These are phyloP conservation scores for Diplodia intermedia DNA, from an alignment of 2,329 filamentous ascomycete genomes.

Conservation along the genomic window DNA sequence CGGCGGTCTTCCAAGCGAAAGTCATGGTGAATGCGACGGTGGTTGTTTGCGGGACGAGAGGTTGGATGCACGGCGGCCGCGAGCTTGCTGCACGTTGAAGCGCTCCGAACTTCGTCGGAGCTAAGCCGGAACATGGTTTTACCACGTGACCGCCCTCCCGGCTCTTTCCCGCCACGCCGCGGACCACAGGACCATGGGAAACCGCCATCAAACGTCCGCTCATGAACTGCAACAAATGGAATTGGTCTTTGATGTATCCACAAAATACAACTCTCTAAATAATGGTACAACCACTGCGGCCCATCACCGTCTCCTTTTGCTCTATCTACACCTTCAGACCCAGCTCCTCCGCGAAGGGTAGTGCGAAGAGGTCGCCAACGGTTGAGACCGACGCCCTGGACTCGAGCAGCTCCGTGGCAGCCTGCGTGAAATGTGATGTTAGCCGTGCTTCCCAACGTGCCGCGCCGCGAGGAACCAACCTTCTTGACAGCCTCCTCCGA, in stretches of 20 bases:
- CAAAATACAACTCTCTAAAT: constrained; percentile 45
- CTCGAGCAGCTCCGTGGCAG: constrained; percentile 85
- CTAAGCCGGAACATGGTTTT: constrained; percentile 17
- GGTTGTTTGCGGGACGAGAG: constrained; percentile 22
- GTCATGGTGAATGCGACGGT: constrained; percentile 65
- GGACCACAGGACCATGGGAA: background rate
- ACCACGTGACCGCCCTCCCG: constrained; percentile 16
- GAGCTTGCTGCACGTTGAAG: constrained; percentile 30
- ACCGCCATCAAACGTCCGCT: background rate
- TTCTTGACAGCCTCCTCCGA: constrained; percentile 83
- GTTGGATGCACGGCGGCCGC: constrained; percentile 26
- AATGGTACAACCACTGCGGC: constrained; percentile 47
- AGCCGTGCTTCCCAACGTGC: constrained; percentile 33
- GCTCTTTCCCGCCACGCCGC: constrained; percentile 6
- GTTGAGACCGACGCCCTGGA: constrained; percentile 87
- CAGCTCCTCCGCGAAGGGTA: constrained; percentile 93
- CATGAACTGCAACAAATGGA: constrained; percentile 39
- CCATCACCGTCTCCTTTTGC: constrained; percentile 36
- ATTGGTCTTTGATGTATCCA: constrained; percentile 43
- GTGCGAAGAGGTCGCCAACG: constrained; percentile 87
- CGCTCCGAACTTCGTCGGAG: constrained; percentile 33
- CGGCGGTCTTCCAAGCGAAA: constrained; percentile 98
- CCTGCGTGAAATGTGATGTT: constrained; percentile 58
- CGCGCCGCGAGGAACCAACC: constrained; percentile 62
- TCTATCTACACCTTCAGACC: constrained; percentile 87